Base-by-base conservation (phyloP, 352 stramenopile genomes). In the Phytophthora citricola region DNA sequence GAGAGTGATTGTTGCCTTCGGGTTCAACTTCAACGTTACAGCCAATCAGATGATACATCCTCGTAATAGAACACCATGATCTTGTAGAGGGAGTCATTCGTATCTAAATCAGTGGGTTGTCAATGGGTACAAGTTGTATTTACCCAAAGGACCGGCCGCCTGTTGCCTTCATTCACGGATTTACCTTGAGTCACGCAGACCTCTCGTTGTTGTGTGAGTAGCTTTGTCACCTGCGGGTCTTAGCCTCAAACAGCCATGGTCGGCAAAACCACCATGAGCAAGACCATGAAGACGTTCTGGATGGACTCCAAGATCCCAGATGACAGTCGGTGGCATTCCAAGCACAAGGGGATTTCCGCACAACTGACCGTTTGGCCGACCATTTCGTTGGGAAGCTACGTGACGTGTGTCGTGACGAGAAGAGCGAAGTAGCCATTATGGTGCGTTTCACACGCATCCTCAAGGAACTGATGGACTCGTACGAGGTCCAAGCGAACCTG, bases 271-370 rank as follows among this genome's bases (percentile, higher is more conserved):
- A 61, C 47, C 27, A 71, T 71, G 63, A 61, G 43, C 44, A 63
- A 59, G 40, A 67, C 64, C 14, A 72, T 72, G 64, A 66, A 68
- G 58, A 58, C n/a, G 31, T 72, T 72, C 58, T 72, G 64, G 64
- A 72, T 72, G 64, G 64, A 72, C 58, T 68, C 58, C 15, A 72
- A 72, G 58, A 72, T 72, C 34, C 49, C 64, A 8, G 64, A 68
- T 2, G 64, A 72, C 29, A 72, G 59, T 58, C 64, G 64, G 58
- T 72, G 58, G 58, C 64, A 72, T 31, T 68, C 64, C 50, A 72
- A 68, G 43, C 64, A 63, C 58, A 32, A 55, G 29, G 50, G 7
- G 50, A 62, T 15, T 61, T 68, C 34, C 26, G n/a, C n/a, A 72
- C 64, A 2, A 3, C 32, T 6, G 64, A 72, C 44, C 64, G 64